Evolutionary conservation across 106 monocot species (phyloP), one percentile per base, ranked within the genome.

Genomic region (Allium sativum): DNA sequence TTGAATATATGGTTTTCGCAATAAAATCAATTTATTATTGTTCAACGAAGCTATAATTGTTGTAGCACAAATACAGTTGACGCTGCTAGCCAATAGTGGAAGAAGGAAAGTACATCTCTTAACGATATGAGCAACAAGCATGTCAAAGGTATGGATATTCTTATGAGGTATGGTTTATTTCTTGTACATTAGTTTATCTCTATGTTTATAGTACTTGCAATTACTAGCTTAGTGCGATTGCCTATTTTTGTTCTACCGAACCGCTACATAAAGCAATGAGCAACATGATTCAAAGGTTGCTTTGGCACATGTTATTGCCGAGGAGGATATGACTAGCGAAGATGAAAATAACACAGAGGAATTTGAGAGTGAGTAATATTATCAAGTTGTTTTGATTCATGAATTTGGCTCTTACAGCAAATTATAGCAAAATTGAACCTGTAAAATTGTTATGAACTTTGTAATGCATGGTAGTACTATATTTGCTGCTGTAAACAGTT

Each of bases 61-160:
- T 50, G 48, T 7, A 50, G 98, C 58, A 74, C 61, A 21, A 73
- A 64, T 42, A 77, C 72, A 57, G 68, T 79, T 57, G 85, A 88
- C 56, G 53, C 70, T 51, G 85, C 83, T 52, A 80, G 78, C 43
- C 70, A 92, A 45, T 84, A 88, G n/a, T 78, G 73, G 82, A 85
- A 88, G 65, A 79, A 85, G 44, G 77, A 77, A 42, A 70, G 77
- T 18, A 65, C 55, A 14, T 72, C 80, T 46, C 62, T 78, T 5
- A 73, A 45, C 31, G 76, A 85, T 15, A 77, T 84, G 66, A 62
- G 79, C 61, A 61, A 50, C 20, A 75, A 83, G 62, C 79, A 88
- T 71, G 64, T 78, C 10, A 17, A 70, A 22, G 75, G 74, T 11
- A 69, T 92, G 64, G 82, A 92, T 18, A 66, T 10, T 14, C 71